Conservation (phyloP, 805 yeast genomes). For the Priceomyces melissophilus region DNA sequence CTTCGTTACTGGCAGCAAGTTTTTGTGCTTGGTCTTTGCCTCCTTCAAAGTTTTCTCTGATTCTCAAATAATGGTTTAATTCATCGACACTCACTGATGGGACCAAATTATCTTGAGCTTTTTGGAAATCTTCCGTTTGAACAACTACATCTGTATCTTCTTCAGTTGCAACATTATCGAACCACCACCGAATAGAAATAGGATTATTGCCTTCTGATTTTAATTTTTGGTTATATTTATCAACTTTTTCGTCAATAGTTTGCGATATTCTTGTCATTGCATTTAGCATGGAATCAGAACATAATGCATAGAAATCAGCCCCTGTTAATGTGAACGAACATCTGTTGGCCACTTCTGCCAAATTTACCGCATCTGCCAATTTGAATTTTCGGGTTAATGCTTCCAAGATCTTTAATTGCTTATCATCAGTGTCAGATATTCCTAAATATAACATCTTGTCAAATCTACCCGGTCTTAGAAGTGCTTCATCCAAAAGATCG, state of each 20-base stretch:
- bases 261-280: slow-evolving; percentile 92
- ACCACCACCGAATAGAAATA: slow-evolving; percentile 82
- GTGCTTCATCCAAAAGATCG: slow-evolving; percentile 89
- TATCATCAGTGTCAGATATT: slow-evolving; percentile 84
- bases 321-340: slow-evolving; percentile 95
- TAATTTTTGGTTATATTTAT: slow-evolving; percentile 41
- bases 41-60: slow-evolving; percentile 83
- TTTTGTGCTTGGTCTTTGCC: slow-evolving; percentile 38
- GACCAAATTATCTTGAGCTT: slow-evolving; percentile 64
- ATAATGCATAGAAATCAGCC: slow-evolving; percentile 94
- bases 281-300: slow-evolving; percentile 93
- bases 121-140: slow-evolving; percentile 67
- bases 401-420: slow-evolving; percentile 78
- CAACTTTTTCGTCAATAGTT: slow-evolving; percentile 65
- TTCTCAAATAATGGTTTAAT: slow-evolving; percentile 70
- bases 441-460: slow-evolving; percentile 95
- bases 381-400: slow-evolving; percentile 86
- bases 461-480: slow-evolving; percentile 90
- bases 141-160: slow-evolving; percentile 71
- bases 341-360: slow-evolving; percentile 54
- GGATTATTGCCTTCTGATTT: slow-evolving; percentile 31
- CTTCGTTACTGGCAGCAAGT: slow-evolving; percentile 2
- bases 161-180: slow-evolving; percentile 69
- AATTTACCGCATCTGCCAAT: slow-evolving; percentile 56
- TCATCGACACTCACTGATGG: slow-evolving; percentile 91